Percentiles rank a stretch among this genome's conserved stretches.
These are phyloP conservation scores for Porosira glacialis DNA, from an alignment of 352 stramenopile species.

Conservation along the genomic window DNA sequence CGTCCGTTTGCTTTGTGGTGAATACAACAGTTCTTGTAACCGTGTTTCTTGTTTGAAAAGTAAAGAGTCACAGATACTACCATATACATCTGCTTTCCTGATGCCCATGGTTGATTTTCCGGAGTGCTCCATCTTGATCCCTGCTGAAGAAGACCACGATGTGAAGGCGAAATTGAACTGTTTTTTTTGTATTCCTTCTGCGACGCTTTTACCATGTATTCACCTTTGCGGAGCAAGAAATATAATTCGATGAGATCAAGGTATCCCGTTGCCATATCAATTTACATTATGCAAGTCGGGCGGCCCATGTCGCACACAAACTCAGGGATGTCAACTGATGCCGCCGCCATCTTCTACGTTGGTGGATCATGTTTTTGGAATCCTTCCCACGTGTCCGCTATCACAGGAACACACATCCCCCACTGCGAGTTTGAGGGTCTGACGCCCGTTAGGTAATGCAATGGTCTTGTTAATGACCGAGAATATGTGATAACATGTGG, in stretches of 20 bases:
- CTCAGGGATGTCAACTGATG: constrained; percentile 8
- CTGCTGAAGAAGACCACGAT: neutral
- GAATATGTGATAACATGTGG: constrained; percentile 17
- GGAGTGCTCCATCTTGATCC: no score
- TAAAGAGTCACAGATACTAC: neutral
- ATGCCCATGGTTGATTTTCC: neutral
- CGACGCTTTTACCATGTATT: neutral
- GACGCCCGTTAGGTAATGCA: constrained; percentile 12
- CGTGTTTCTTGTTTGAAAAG: constrained; percentile 2
- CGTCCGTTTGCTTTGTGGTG: constrained; percentile 1
- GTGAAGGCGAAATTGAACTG: neutral
- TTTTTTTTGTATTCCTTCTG: neutral
- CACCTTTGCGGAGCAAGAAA: neutral
- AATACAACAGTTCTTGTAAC: constrained; percentile 5
- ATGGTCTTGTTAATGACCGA: constrained; percentile 28
- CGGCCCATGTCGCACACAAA: no score
- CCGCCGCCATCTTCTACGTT: constrained; percentile 15
- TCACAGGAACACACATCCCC: neutral
- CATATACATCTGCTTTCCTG: neutral
- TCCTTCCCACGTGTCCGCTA: constrained; percentile 13
- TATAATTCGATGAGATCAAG: constrained; percentile 1
- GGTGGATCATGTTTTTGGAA: constrained; percentile 16
- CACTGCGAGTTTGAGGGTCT: constrained; percentile 5
- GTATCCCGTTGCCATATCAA: neutral
- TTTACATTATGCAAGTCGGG: no score